These are phyloP conservation scores for Metschnikowia sp. DNA, from an alignment of 805 yeast genomes.

Conservation along the genomic window DNA sequence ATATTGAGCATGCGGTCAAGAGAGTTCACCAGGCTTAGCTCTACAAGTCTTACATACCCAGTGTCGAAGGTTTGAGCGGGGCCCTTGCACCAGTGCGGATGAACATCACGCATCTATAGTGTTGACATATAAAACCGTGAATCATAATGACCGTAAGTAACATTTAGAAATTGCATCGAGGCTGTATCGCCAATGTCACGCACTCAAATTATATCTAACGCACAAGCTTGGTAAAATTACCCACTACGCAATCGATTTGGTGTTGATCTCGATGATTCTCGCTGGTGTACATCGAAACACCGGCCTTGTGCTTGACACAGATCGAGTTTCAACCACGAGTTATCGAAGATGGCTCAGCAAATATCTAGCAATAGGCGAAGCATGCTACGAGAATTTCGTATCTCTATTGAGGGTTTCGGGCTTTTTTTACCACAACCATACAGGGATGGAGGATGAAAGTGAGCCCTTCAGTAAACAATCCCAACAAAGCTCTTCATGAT, in stretches of 20 bases:
- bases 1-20: conserved; percentile 45
- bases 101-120: too few species aligned
- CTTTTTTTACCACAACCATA: conserved; percentile 46
- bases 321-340: conserved; percentile 45
- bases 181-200: background rate
- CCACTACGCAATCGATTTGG: conserved; percentile 75
- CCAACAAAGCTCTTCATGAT: too few species aligned
- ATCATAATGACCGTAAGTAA: too few species aligned
- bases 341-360: conserved; percentile 48
- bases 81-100: too few species aligned
- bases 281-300: conserved; percentile 86
- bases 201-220: conserved; percentile 1
- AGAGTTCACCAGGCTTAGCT: conserved; percentile 20
- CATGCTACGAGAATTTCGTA: conserved; percentile 49
- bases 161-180: too few species aligned
- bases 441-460: conserved; percentile 25
- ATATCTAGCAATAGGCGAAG: conserved; percentile 60
- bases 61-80: background rate
- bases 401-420: conserved; percentile 45
- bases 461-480: too few species aligned
- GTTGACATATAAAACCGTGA: too few species aligned
- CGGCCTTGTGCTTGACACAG: conserved; percentile 60
- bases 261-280: conserved; percentile 72
- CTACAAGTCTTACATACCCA: background rate
- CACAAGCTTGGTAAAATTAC: conserved; percentile 56